Evolutionary conservation across 768 basidiomycete species (phyloP), one percentile per base, ranked within the genome.

Genomic region (Boletus rubropictus): DNA sequence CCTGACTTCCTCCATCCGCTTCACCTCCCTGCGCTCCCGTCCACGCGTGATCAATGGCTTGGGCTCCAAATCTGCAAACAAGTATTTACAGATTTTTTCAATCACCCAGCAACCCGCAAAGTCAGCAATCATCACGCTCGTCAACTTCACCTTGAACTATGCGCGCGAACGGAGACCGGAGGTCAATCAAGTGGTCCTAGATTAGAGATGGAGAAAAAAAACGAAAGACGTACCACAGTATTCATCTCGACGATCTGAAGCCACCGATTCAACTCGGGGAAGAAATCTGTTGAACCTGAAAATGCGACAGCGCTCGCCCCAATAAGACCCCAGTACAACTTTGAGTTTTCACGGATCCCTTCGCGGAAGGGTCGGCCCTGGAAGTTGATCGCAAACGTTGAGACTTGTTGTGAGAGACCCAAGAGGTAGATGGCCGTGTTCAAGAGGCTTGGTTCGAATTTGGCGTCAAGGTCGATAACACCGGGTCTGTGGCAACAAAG

Each of bases 311-410:
- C 78, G 44, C 82, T 82, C 24, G 92, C 95, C 9, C 87, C 90
- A 33, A 96, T 72, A 10, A 98, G 80, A 21, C 96, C 96, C 73
- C 84, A 98, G 67, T 80, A 97, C 17, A 99, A 64, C n/a, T 92
- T 87, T 3, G 84, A 72, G 67, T 99, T 99, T 69, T 99, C 96
- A 3, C 89, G 79, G 61, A 99, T 97, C 31, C 92, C 92, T 69
- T 99, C 96, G 28, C 96, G 84, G 84, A 98, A 99, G 0, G 96
- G 96, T 29, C 96, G 86, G 8, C 96, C 96, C 73, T 93, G 91
- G 79, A 94, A 99, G 72, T 99, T 99, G 72, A 98, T 92, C 4
- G 93, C 85, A 60, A 99, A 98, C 0, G 96, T 98, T 7, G 95
- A 98, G 2, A 99, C 95, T 66, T 99, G 96, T 64, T 99, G 95